A percentile compares a stretch with the other conserved stretches of the same genome.
Evolutionary conservation across 441 rosid species (phyloP).

Genomic region (Capsella rubella): DNA sequence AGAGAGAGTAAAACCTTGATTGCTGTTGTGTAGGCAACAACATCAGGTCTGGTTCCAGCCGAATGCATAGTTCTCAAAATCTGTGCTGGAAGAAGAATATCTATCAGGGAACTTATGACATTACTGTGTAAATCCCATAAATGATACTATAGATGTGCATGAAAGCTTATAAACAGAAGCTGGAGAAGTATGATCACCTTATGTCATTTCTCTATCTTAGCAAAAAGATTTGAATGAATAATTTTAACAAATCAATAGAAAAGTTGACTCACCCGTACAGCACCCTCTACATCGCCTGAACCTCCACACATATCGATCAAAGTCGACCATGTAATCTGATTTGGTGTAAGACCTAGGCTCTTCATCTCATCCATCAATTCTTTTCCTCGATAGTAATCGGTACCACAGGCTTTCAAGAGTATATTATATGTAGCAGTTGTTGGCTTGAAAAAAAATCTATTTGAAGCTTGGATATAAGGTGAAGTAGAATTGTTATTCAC

Average conservation of each 20-base stretch:
- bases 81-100: slow-evolving; percentile 65
- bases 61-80: slow-evolving; percentile 77
- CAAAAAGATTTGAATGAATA: slow-evolving; percentile 24
- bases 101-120: slow-evolving; percentile 43
- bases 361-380: slow-evolving; percentile 87
- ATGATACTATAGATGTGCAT: background rate
- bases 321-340: slow-evolving; percentile 89
- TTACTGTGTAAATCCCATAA: slow-evolving; percentile 5
- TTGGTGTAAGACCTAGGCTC: slow-evolving; percentile 72
- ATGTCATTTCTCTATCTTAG: slow-evolving; percentile 10
- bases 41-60: slow-evolving; percentile 84
- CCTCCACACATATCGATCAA: slow-evolving; percentile 82
- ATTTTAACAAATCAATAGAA: slow-evolving; percentile 12
- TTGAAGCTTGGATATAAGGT: slow-evolving; percentile 51
- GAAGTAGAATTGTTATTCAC: slow-evolving; percentile 46
- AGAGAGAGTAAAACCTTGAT: slow-evolving; percentile 68
- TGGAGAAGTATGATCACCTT: slow-evolving; percentile 26
- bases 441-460: slow-evolving; percentile 67
- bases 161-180: slow-evolving; percentile 24
- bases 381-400: slow-evolving; percentile 70
- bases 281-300: slow-evolving; percentile 76
- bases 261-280: slow-evolving; percentile 67
- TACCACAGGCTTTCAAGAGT: slow-evolving; percentile 87
- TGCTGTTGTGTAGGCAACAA: slow-evolving; percentile 86
- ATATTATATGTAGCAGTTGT: slow-evolving; percentile 76